Evolutionary conservation across 1,284 basidiomycete genomes (phyloP), one percentile per base, ranked within the genome.

Genomic region (Heterobasidion irregulare): DNA sequence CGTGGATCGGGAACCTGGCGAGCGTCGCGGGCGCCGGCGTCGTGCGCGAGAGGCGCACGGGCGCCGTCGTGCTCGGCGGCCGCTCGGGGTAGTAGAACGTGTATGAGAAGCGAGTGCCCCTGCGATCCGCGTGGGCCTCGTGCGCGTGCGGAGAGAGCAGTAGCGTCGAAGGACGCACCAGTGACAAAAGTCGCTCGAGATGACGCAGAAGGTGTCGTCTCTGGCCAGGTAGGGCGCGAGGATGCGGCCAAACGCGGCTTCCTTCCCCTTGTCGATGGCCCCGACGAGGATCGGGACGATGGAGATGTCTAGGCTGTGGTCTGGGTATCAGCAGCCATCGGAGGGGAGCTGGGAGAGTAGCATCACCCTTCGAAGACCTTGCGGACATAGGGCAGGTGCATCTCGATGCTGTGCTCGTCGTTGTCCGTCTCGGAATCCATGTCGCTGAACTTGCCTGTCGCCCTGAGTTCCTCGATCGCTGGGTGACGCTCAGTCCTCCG

Each of bases 181-280:
- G 68, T 99, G 96, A 66, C 97, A 99, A 67, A 99, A 99, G 70
- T 99, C 97, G 58, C 89, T 92, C 2, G 94, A 98, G 54, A 98
- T 79, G 45, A 99, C 86, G 64, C 89, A 94, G 59, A 99, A 78
- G 0, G 92, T 98, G 56, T 86, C 83, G 1, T 83, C 78, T 59
- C 84, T 76, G 1, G 77, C 74, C 52, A 97, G 78, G 69, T 92
- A 96, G 0, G 89, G 86, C 0, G 90, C 90, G 0, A 99, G 74
- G 2, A 92, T 67, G 6, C 72, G 66, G 7, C 92, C 94, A 62
- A 83, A 92, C 1, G 69, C 61, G 6, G 71, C 70, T 63, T 94
- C 89, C 46, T 77, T 75, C 8, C 74, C 67, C 38, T 79, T 72
- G 18, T 80, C 78, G 59, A 97, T 86, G 12, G 87, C 82, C 0